Percentiles rank a stretch among this genome's conserved stretches.
Evolutionary conservation across 768 basidiomycete genomes (phyloP).

Genomic region (Boletellus ananiceps): DNA sequence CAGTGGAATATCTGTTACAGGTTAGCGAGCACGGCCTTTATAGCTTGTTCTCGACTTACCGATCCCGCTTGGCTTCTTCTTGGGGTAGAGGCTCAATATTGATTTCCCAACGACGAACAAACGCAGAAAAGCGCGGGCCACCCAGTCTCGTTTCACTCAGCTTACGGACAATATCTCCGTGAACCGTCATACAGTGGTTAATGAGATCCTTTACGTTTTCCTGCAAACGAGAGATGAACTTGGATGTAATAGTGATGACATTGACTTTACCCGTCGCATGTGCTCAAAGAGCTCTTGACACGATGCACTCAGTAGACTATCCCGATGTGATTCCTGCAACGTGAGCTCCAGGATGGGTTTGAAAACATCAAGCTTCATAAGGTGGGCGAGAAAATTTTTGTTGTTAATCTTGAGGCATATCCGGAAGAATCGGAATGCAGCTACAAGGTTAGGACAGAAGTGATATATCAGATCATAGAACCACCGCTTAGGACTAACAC

Average conservation of each 20-base stretch:
- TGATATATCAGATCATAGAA: constrained; percentile 12
- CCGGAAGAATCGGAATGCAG: constrained; percentile 89
- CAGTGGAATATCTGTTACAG: constrained; percentile 35
- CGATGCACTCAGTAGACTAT: constrained; percentile 90
- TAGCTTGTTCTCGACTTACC: constrained; percentile 35
- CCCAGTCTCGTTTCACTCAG: constrained; percentile 60
- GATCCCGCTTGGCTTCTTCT: constrained; percentile 46
- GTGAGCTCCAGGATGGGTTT: constrained; percentile 81
- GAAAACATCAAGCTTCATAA: constrained; percentile 82
- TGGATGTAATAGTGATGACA: neutral
- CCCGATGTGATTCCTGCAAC: constrained; percentile 74
- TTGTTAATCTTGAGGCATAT: constrained; percentile 81
- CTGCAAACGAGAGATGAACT: constrained; percentile 35
- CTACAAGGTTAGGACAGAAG: constrained; percentile 37
- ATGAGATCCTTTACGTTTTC: constrained; percentile 88
- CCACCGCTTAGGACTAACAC: constrained; percentile 24
- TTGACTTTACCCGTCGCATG: constrained; percentile 70
- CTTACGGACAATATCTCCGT: constrained; percentile 59
- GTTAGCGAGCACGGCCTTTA: constrained; percentile 7
- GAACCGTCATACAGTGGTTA: constrained; percentile 73
- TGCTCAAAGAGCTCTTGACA: constrained; percentile 95
- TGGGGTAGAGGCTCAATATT: constrained; percentile 76
- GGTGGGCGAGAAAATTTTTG: constrained; percentile 62
- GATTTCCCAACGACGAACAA: constrained; percentile 86
- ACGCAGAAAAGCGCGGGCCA: constrained; percentile 61